These are phyloP conservation scores for Chloromonas sp. DNA, from an alignment of 163 green algal species.

Conservation along the genomic window DNA sequence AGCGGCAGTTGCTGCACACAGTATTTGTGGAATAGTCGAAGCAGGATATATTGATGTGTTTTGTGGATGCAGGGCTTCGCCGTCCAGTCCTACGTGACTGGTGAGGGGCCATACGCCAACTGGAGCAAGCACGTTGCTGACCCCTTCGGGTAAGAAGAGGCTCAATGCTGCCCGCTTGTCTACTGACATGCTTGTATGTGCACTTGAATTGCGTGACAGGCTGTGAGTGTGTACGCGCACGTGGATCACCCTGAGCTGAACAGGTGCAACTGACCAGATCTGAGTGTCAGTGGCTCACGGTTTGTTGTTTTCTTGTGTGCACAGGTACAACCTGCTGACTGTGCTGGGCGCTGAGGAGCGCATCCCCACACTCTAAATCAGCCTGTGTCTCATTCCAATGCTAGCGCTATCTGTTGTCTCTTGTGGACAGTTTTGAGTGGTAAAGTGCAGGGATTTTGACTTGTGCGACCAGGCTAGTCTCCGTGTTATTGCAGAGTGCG, in stretches of 20 bases:
- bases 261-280: neutral
- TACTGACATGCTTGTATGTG: neutral
- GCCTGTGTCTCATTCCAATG: too few relatives aligned
- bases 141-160: slow-evolving; percentile 73
- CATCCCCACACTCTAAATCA: slow-evolving; percentile 54
- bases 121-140: slow-evolving; percentile 79
- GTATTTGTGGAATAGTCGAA: neutral
- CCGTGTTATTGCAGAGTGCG: too few relatives aligned
- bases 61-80: slow-evolving; percentile 58
- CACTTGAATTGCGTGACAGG: neutral
- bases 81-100: slow-evolving; percentile 83
- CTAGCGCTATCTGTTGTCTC: too few relatives aligned
- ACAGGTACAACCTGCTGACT: slow-evolving; percentile 69
- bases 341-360: slow-evolving; percentile 64
- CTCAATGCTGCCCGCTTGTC: slow-evolving; percentile 25
- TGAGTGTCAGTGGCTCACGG: neutral
- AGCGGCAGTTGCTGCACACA: neutral
- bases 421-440: too few relatives aligned
- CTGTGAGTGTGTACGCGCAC: neutral
- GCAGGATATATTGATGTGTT: too few relatives aligned
- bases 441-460: too few relatives aligned
- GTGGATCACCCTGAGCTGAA: neutral
- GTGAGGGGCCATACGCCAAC: slow-evolving; percentile 92
- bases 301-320: neutral
- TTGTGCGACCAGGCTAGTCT: too few relatives aligned